Base-by-base conservation (phyloP, 2,329 filamentous ascomycete genomes). In the Penicillium crustosum region DNA sequence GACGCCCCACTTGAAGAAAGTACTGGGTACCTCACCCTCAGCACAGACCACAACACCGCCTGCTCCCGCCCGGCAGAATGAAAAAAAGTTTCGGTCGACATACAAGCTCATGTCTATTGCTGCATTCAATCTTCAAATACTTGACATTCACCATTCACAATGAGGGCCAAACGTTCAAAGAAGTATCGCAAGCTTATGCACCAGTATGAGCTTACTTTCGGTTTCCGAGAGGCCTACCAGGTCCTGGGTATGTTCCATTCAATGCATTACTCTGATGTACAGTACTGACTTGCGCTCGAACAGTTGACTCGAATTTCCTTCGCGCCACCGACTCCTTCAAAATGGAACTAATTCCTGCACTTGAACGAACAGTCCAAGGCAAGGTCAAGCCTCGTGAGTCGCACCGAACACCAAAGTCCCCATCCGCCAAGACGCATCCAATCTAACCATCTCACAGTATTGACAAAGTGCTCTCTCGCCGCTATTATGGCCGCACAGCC, bases 141-240 rank as follows among this genome's bases (percentile, higher is more conserved):
- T 42, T 50, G 25, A 58, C 29, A 39, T 3, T 45, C 55, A 50
- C 49, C 57, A 44, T 61, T 57, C 74, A 83, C 68, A 49, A 89
- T 89, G 85, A 82, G 86, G 69, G 86, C 86, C 53, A 90, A 90
- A 77, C 81, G 85, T 59, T 82, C 81, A 42, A 88, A 90, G 76
- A 87, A 89, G 68, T 92, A 91, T 75, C 86, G 88, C 72, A 97
- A 97, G 86, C 86, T 97, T 70, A 95, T 99, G 88, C 88, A 91
- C 77, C 89, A 93, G 72, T 96, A 93, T 83, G 86, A 88, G 71
- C 83, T 93, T 74, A 87, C 86, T 60, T 97, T 96, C 73, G 89
- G 89, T 60, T 97, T 97, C 75, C 90, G 93, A 66, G 90, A 94
- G 77, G 92, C 94, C 12, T 97, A 97, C 78, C 94, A 97, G 78